A percentile compares a stretch with the other conserved stretches of the same genome.
phyloP scores from a whole-genome alignment of 164 flowering plant species.

The Chimonanthus salicifolius region DNA sequence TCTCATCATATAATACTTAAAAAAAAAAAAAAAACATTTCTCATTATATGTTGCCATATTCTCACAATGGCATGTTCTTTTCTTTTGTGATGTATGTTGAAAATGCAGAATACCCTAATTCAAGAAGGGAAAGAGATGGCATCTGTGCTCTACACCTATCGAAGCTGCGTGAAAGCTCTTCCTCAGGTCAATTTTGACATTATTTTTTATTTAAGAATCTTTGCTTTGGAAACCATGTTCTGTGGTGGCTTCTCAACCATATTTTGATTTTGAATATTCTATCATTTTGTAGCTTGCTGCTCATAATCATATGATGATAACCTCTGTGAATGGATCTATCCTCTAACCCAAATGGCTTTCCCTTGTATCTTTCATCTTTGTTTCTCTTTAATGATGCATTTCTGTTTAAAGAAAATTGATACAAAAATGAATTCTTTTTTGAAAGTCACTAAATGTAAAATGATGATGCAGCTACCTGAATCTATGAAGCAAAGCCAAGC shows the following conservation, averaged over 20 bases:
- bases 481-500: slow-evolving; percentile 99
- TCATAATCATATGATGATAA: not conserved
- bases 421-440: not conserved
- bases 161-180: slow-evolving; percentile 98
- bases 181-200: slow-evolving; percentile 67
- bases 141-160: slow-evolving; percentile 90
- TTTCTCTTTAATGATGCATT: not conserved
- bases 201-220: not conserved
- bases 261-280: not conserved
- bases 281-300: not conserved
- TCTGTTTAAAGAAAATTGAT: not conserved
- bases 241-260: not conserved
- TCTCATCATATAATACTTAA: not conserved
- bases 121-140: slow-evolving; percentile 97
- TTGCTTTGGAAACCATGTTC: not conserved
- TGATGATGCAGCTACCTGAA: slow-evolving; percentile 81
- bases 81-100: slow-evolving; percentile 10
- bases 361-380: not conserved
- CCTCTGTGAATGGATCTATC: not conserved
- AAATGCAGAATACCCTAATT: slow-evolving; percentile 67
- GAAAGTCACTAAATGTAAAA: not conserved
- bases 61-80: not conserved
- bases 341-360: not conserved
- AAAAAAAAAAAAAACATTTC: not conserved
- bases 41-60: not conserved